Base-by-base conservation (phyloP, 768 basidiomycete species). In the Sporobolomyces phaffii region DNA sequence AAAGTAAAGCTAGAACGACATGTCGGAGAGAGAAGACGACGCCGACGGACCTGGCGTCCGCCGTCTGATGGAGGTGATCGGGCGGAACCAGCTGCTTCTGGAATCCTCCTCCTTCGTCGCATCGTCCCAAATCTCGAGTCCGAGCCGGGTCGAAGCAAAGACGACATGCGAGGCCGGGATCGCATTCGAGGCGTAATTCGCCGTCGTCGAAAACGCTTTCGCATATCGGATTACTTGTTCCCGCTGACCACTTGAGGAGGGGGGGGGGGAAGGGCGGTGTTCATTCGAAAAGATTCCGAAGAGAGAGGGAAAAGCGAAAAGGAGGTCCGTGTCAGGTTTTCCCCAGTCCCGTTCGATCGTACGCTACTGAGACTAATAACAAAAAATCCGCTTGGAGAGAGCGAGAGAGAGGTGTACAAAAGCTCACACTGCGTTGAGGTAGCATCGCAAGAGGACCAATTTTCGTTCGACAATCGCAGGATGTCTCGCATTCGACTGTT, bases 101-200 rank as follows among this genome's bases (percentile, higher is more conserved):
- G n/a, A n/a, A n/a, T n/a, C n/a, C n/a, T n/a, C n/a, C 28, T 41
- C 38, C n/a, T 29, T 41, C 29, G 40, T 41, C 9, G 54, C 54
- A 15, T 43, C 54, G 40, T 56, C 20, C 54, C 54, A 56, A 24
- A 41, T 43, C 54, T 56, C 54, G 54, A 29, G 15, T 3, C 54
- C 54, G 38, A 56, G 40, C n/a, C 5, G 11, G 6, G 54, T 56
- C 24, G 54, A 56, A 9, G 54, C 40, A 20, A 56, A 56, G 26
- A 56, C 54, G 40, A 56, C 14, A 20, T 56, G 7, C 40, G 54
- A 41, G 9, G 54, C 54, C n/a, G 54, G 40, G 41, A 56, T 28
- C 11, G 7, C 3, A 7, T 11, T 17, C 14, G 40, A 10, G 13
- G 54, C 54, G 38, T 43, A 2, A 6, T 38, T 43, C 7, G 54